Conservation (phyloP, 192 early-diverging fungal species). For the Neocallimastix lanati region DNA sequence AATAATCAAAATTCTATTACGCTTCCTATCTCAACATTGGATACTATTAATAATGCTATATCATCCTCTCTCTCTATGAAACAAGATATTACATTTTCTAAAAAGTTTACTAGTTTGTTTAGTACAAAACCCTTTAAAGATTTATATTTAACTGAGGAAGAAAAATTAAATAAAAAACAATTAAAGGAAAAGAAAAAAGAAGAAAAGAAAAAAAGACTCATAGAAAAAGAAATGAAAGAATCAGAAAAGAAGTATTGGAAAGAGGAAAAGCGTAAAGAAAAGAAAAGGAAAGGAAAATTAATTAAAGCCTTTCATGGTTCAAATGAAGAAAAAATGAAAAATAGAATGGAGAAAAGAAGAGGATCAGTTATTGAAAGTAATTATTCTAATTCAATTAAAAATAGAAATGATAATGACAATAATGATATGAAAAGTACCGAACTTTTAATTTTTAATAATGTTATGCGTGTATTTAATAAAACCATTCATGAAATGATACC, state of each 20-base stretch:
- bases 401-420: neutral
- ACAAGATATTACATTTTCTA: neutral
- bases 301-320: neutral
- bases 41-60: too few relatives aligned
- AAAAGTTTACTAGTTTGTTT: neutral
- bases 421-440: neutral
- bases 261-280: neutral
- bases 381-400: too few relatives aligned
- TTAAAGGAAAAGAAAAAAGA: neutral
- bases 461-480: slow-evolving; percentile 9
- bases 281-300: neutral
- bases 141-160: neutral
- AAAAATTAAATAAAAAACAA: neutral
- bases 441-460: slow-evolving; percentile 5
- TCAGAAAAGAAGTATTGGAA: neutral
- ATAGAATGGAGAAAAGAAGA: neutral
- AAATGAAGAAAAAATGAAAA: neutral
- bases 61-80: too few relatives aligned
- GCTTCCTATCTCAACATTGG: too few relatives aligned
- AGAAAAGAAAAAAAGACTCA: neutral
- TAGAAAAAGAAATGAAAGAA: neutral
- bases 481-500: slow-evolving; percentile 5
- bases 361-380: neutral
- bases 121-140: neutral
- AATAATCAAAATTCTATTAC: too few relatives aligned